Base-by-base conservation (phyloP, 768 basidiomycete genomes). In the Leccinum incarnatum region DNA sequence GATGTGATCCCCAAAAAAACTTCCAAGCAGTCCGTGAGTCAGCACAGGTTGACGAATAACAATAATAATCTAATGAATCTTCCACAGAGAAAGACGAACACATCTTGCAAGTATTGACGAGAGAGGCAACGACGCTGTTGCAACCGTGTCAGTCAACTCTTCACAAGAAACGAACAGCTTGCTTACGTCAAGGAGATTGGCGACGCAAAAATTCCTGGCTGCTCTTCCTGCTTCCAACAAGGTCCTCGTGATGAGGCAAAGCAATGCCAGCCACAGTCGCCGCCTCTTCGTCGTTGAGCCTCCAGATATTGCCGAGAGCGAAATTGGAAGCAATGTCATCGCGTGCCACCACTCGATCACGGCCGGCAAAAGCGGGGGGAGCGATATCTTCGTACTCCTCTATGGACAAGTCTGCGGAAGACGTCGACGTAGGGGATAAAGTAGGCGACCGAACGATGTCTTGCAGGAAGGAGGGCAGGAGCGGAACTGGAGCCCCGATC, bases 381-480 rank as follows among this genome's bases (percentile, higher is more conserved):
- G 65, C 50, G 17, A 72, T 56, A 15, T 80, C 79, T 19, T 82
- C 73, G 29, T 69, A 72, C 53, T 88, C 87, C 60, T 88, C 87
- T 17, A 83, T 74, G 3, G 85, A 85, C 46, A 88, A 69, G 56
- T 88, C 88, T 4, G 85, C 81, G 2, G 86, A 87, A 6, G 84
- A 86, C 9, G 86, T 79, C 15, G 84, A 85, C 5, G 85, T 79
- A 19, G 87, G 82, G 5, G 88, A 87, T 51, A 82, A 71, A 10
- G 84, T 80, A n/a, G 86, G 86, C 1, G 85, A 83, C 66, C 85
- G 83, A 19, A 90, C 82, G 23, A 89, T 85, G 62, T 90, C 87
- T 66, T 89, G 86, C 62, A 91, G 71, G 75, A 90, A 91, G 8
- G 89, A 84, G 3, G 89, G 89, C n/a, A 91, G 77, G 42, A 91